These are phyloP conservation scores for Aspergillus sp. DNA, from an alignment of 2,329 filamentous ascomycete genomes.

Conservation along the genomic window DNA sequence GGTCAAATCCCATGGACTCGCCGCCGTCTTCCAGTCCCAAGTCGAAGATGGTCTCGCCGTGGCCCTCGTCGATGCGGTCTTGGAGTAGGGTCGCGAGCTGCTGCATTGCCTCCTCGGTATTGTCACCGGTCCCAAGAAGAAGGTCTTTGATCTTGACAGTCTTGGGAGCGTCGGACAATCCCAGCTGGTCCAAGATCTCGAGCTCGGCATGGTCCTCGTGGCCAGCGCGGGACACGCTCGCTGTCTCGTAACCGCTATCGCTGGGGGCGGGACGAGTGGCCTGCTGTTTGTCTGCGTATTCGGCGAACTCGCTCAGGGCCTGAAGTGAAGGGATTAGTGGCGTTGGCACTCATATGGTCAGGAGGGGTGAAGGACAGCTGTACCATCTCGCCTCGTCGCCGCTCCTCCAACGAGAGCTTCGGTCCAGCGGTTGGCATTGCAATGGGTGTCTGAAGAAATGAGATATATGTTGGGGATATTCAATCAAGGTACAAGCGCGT, in stretches of 20 bases:
- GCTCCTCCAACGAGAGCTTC: conserved; percentile 72
- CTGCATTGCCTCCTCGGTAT: conserved; percentile 58
- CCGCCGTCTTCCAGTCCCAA: conserved; percentile 88
- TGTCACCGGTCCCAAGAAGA: conserved; percentile 57
- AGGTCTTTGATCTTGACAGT: conserved; percentile 70
- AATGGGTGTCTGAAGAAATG: background rate
- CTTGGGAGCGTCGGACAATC: conserved; percentile 68
- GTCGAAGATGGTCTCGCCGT: conserved; percentile 88
- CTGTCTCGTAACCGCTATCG: conserved; percentile 43
- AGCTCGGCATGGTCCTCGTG: conserved; percentile 80
- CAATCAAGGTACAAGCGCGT: background rate
- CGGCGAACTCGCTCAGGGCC: conserved; percentile 93
- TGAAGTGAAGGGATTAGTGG: conserved; percentile 24
- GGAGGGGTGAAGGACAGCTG: conserved; percentile 22
- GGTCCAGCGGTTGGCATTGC: conserved; percentile 38
- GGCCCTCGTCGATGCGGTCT: conserved; percentile 73
- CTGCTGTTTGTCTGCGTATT: conserved; percentile 96
- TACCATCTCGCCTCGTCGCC: conserved; percentile 84
- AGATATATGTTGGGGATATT: background rate
- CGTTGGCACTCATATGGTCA: background rate
- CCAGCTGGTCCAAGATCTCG: conserved; percentile 79
- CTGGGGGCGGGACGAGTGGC: conserved; percentile 46
- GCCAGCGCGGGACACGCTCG: conserved; percentile 27
- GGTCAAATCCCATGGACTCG: conserved; percentile 74
- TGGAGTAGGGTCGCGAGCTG: conserved; percentile 66